Conservation (phyloP, 176 grass and related monocot genomes). For the Alopecurus myosuroides region DNA sequence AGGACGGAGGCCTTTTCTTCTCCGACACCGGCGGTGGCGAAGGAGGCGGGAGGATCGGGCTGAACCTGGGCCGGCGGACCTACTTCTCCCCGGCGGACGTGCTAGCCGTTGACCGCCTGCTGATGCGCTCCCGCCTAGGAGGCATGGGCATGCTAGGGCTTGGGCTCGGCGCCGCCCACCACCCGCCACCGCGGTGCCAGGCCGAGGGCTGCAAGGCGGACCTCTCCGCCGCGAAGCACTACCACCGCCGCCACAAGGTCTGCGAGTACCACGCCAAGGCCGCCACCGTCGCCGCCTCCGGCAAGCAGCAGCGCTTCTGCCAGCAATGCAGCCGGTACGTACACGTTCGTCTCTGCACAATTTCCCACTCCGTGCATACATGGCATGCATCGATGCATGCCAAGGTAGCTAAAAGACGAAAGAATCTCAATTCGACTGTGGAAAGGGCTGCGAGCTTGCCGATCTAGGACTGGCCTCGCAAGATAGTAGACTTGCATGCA, state of each 20-base stretch:
- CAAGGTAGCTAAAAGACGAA: not conserved
- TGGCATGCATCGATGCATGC: not conserved
- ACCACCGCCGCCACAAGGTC: slow-evolving; percentile 96
- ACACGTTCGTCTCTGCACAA: not conserved
- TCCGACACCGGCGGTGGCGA: slow-evolving; percentile 6
- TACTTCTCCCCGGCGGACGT: slow-evolving; percentile 71
- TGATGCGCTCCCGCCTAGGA: slow-evolving; percentile 27
- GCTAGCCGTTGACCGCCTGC: slow-evolving; percentile 52
- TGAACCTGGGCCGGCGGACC: slow-evolving; percentile 70
- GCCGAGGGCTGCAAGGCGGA: slow-evolving; percentile 87
- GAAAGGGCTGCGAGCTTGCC: not conserved
- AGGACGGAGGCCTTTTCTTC: slow-evolving; percentile 32
- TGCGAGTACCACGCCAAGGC: slow-evolving; percentile 99
- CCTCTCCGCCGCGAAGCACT: slow-evolving; percentile 85
- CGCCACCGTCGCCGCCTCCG: slow-evolving; percentile 55
- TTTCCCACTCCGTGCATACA: not conserved
- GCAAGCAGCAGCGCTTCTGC: slow-evolving; percentile 83
- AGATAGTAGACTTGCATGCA: not conserved
- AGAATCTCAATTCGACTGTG: not conserved
- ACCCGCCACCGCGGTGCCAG: slow-evolving; percentile 71
- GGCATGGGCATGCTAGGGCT: slow-evolving; percentile 43
- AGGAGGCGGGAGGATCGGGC: slow-evolving; percentile 50
- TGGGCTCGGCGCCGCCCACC: slow-evolving; percentile 39
- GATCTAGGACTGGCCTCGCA: not conserved
- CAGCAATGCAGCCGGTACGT: slow-evolving; percentile 87